These are phyloP conservation scores for Salmacisia buchloeana DNA, from an alignment of 1,284 basidiomycete species.

Conservation along the genomic window DNA sequence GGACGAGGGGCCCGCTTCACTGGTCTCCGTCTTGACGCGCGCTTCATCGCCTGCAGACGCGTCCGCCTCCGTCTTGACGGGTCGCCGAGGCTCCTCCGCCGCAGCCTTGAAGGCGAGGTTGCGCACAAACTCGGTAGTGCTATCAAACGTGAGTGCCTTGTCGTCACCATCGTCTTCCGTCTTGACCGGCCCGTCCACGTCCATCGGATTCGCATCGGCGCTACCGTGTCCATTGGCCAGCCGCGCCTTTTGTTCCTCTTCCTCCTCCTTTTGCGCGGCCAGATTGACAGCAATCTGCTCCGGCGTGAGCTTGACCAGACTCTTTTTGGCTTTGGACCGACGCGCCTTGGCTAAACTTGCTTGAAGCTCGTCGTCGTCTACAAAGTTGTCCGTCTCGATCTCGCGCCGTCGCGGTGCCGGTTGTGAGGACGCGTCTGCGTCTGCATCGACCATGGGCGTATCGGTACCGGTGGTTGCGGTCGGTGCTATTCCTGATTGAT, in stretches of 20 bases:
- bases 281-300: constrained; percentile 74
- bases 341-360: constrained; percentile 80
- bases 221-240: no score
- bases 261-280: constrained; percentile 62
- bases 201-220: no score
- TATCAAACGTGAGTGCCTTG: constrained; percentile 72
- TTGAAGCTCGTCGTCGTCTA: constrained; percentile 97
- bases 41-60: neutral
- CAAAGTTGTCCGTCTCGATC: constrained; percentile 60
- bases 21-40: neutral
- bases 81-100: constrained; percentile 58
- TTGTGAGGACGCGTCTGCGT: no score
- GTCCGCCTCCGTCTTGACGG: constrained; percentile 55
- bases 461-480: constrained; percentile 24
- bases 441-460: neutral
- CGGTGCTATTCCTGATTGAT: constrained; percentile 40
- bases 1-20: no score
- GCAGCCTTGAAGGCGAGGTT: constrained; percentile 58
- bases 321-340: constrained; percentile 71
- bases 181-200: neutral
- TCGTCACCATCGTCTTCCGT: constrained; percentile 9
- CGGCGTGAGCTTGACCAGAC: constrained; percentile 67
- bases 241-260: constrained; percentile 56
- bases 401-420: neutral
- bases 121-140: constrained; percentile 93